Percentiles rank a stretch among this genome's conserved stretches.
These are phyloP conservation scores for Adansonia digitata DNA, from an alignment of 345 rosid genomes.

Conservation along the genomic window DNA sequence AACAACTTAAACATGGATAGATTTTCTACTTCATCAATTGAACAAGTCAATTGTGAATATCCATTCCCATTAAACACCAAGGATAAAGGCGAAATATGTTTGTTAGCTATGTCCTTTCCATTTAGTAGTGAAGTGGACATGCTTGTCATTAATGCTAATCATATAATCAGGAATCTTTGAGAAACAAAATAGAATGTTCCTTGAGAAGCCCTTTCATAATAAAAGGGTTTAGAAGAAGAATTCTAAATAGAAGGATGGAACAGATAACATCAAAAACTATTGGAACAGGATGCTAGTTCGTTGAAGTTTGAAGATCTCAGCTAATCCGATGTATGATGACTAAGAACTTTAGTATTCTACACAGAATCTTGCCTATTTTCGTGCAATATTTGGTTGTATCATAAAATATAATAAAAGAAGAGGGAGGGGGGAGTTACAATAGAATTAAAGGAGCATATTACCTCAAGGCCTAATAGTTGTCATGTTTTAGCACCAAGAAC, in stretches of 20 bases:
- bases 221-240: too few species aligned
- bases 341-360: neutral
- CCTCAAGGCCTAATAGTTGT: slow-evolving; percentile 76
- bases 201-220: too few species aligned
- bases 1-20: neutral
- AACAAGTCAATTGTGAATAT: neutral
- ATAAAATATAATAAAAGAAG: too few species aligned
- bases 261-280: neutral
- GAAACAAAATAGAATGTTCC: too few species aligned
- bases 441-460: slow-evolving; percentile 22
- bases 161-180: too few species aligned
- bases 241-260: neutral
- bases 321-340: neutral
- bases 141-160: neutral
- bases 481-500: slow-evolving; percentile 73
- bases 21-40: neutral
- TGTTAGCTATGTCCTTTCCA: neutral
- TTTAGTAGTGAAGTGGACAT: neutral
- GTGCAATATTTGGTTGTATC: too few species aligned
- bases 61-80: neutral
- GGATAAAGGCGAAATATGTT: neutral
- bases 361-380: neutral
- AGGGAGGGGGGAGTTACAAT: neutral
- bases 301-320: neutral
- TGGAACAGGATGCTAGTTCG: neutral